Percentiles rank a stretch among this genome's conserved stretches.
phyloP scores from a whole-genome alignment of 148 eudicot genomes.

The Euryodendron excelsum region DNA sequence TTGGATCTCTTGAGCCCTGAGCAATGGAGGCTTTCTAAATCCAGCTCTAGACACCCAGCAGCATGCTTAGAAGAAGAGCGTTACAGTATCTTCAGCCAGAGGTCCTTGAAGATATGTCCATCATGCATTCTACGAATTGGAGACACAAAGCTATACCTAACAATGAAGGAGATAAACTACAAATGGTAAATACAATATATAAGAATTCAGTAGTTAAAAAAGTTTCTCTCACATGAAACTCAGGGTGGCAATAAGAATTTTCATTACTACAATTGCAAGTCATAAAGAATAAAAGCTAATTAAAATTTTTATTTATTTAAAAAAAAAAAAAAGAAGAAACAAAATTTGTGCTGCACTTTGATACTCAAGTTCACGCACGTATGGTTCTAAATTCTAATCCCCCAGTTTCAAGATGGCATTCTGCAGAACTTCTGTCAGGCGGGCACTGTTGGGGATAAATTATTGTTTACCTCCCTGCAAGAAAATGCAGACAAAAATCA shows the following conservation, averaged over 20 bases:
- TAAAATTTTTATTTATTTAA: not conserved
- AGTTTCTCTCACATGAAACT: not conserved
- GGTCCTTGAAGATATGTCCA: no score
- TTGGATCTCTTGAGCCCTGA: no score
- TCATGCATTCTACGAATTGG: no score
- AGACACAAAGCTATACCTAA: no score
- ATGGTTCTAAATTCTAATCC: not conserved
- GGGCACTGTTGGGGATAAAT: constrained; percentile 5
- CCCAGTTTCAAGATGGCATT: constrained; percentile 2
- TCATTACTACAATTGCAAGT: not conserved
- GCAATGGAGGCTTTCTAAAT: no score
- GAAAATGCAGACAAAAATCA: constrained; percentile 27
- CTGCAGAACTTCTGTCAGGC: not conserved
- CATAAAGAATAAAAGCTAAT: constrained; percentile 3
- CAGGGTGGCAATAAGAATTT: not conserved
- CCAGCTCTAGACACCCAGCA: no score
- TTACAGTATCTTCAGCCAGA: no score
- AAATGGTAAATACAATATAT: no score
- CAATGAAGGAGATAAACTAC: no score
- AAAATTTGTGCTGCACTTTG: constrained; percentile 11
- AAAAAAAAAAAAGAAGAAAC: not conserved
- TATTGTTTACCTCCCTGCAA: constrained; percentile 31
- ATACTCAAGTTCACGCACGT: not conserved
- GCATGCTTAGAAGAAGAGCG: no score
- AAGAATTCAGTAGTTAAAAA: no score